Evolutionary conservation across 1,139 yeast species (phyloP), one percentile per base, ranked within the genome.

Genomic region (Zygoascus sp.): DNA sequence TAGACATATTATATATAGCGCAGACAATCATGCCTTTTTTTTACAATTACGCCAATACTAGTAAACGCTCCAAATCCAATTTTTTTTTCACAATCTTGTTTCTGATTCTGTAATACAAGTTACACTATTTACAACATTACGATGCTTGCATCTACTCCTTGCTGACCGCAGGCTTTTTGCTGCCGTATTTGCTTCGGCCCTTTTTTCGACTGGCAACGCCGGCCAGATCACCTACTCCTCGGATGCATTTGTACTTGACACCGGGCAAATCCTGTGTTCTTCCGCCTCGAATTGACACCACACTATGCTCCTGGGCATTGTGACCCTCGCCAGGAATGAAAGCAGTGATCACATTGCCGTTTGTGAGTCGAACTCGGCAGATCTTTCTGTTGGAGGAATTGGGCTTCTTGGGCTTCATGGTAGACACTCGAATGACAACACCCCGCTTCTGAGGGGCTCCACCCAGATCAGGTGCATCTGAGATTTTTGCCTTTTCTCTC

Each of bases 291-390:
- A 94, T 95, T 48, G 83, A 79, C 2, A 94, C 97, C 47, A 92
- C 95, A 62, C 95, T 88, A 70, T 94, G 99, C 68, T 94, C 99
- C 70, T 92, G 97, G 37, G 95, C 92, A 62, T 92, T 92, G 68
- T 94, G 98, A 20, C 99, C 98, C 64, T 92, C 97, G 49, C 99
- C 99, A 10, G 97, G 97, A 51, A 94, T 92, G 65, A 90, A 89
- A 2, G 97, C 96, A 45, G 95, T 83, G 16, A 92, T 78, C 45
- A 86, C 83, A 57, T 82, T 83, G 28, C 98, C 98, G 61, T 87
- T 92, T 16, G 95, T 80, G 53, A 94, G 75, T 67, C 96, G 78
- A 23, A 94, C 98, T 73, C 97, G 83, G 57, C 95, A 89, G 47
- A 95, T 96, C 67, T 94, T 94, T 70, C 99, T 79, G 69, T 89